These are phyloP conservation scores for Lithospermum erythrorhizon DNA, from an alignment of 257 asterid genomes.

Conservation along the genomic window DNA sequence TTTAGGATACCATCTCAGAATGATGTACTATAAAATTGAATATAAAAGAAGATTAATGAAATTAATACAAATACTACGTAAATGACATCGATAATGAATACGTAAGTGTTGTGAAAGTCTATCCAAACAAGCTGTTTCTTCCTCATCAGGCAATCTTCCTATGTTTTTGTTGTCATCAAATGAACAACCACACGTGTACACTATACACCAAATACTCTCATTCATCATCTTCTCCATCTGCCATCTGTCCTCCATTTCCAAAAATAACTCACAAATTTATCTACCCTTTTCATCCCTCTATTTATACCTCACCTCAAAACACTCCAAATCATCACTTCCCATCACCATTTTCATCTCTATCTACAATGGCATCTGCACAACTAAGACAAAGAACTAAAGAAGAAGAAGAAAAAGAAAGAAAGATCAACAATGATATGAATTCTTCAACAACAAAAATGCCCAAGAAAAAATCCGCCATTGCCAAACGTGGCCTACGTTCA, in stretches of 20 bases:
- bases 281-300: not conserved
- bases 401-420: not conserved
- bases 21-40: too few species aligned
- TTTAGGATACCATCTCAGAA: too few species aligned
- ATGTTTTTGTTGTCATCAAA: not conserved
- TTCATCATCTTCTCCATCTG: not conserved
- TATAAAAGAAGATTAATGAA: too few species aligned
- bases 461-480: not conserved
- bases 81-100: too few species aligned
- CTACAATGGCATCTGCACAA: not conserved
- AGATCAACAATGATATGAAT: not conserved
- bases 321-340: not conserved
- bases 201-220: not conserved
- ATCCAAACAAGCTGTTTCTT: not conserved
- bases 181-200: not conserved
- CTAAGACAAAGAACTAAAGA: conserved; percentile 1
- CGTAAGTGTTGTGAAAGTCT: too few species aligned
- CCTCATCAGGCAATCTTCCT: not conserved
- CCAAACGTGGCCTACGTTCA: conserved; percentile 1
- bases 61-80: too few species aligned
- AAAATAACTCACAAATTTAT: not conserved
- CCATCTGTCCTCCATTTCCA: not conserved
- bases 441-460: not conserved
- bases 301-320: not conserved
- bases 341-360: not conserved